Conservation (phyloP, 768 basidiomycete species). For the Auriscalpium microsporum region DNA sequence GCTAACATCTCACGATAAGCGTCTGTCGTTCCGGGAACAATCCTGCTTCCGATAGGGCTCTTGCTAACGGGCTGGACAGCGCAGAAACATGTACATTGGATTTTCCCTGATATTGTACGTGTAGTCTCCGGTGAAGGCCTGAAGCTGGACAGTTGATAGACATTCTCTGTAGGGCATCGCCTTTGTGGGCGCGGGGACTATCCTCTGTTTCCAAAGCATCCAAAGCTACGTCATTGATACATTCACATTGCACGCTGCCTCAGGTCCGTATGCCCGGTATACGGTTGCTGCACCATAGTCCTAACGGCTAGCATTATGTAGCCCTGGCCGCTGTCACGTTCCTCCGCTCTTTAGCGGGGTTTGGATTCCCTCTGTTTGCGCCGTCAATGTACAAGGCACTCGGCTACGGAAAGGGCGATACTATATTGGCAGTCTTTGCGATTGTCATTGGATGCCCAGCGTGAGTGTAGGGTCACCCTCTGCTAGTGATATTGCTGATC, state of each 20-base stretch:
- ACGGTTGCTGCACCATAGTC: constrained; percentile 2
- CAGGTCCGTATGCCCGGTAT: constrained; percentile 32
- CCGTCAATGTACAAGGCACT: constrained; percentile 56
- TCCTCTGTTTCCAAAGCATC: constrained; percentile 52
- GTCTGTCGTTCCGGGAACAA: constrained; percentile 47
- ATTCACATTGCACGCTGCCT: constrained; percentile 61
- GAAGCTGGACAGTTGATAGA: neutral
- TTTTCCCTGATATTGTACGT: constrained; percentile 54
- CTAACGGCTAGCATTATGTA: constrained; percentile 17
- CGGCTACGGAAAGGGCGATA: constrained; percentile 64
- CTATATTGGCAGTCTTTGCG: constrained; percentile 50
- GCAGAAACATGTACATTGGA: constrained; percentile 52
- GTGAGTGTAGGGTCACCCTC: constrained; percentile 12
- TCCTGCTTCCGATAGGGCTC: constrained; percentile 58
- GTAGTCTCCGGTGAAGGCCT: neutral
- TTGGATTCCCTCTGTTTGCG: constrained; percentile 73
- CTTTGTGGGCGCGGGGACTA: constrained; percentile 47
- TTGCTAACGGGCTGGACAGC: constrained; percentile 68
- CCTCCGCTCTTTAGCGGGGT: constrained; percentile 59
- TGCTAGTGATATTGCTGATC: neutral
- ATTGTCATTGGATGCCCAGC: constrained; percentile 59
- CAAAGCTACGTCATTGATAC: constrained; percentile 63
- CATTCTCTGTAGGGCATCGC: constrained; percentile 39
- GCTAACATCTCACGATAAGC: constrained; percentile 27
- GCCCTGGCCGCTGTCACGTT: constrained; percentile 59